These are phyloP conservation scores for Hura crepitans DNA, from an alignment of 441 rosid species.

Conservation along the genomic window DNA sequence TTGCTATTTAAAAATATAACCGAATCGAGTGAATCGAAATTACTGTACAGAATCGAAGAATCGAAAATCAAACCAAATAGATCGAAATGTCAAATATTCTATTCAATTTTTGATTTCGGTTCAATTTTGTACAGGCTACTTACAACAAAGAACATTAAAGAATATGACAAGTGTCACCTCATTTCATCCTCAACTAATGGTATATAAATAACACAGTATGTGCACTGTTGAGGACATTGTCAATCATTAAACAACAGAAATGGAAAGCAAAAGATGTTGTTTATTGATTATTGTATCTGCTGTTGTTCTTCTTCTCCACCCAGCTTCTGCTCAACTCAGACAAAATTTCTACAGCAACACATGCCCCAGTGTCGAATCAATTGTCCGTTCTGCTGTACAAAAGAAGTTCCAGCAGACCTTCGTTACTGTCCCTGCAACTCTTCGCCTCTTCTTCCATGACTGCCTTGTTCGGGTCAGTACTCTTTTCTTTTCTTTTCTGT, in stretches of 20 bases:
- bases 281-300: constrained; percentile 7
- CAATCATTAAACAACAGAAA: too few relatives aligned
- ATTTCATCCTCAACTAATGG: background rate
- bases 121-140: too few relatives aligned
- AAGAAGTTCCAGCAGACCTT: constrained; percentile 64
- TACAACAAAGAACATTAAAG: background rate
- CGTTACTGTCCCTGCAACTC: constrained; percentile 63
- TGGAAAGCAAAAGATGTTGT: constrained; percentile 25
- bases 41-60: too few relatives aligned
- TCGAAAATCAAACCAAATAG: too few relatives aligned
- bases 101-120: too few relatives aligned
- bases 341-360: constrained; percentile 42
- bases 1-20: too few relatives aligned
- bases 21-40: too few relatives aligned
- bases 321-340: constrained; percentile 50
- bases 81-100: too few relatives aligned
- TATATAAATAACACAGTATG: too few relatives aligned
- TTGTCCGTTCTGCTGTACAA: constrained; percentile 56
- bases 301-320: constrained; percentile 17
- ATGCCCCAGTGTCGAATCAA: constrained; percentile 62
- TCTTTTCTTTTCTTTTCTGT: too few relatives aligned
- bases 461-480: constrained; percentile 57
- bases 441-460: constrained; percentile 71
- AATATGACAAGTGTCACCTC: background rate
- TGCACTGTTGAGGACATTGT: too few relatives aligned